Evolutionary conservation across 257 asterid species (phyloP), one percentile per base, ranked within the genome.

Genomic region (Jasminum sambac): DNA sequence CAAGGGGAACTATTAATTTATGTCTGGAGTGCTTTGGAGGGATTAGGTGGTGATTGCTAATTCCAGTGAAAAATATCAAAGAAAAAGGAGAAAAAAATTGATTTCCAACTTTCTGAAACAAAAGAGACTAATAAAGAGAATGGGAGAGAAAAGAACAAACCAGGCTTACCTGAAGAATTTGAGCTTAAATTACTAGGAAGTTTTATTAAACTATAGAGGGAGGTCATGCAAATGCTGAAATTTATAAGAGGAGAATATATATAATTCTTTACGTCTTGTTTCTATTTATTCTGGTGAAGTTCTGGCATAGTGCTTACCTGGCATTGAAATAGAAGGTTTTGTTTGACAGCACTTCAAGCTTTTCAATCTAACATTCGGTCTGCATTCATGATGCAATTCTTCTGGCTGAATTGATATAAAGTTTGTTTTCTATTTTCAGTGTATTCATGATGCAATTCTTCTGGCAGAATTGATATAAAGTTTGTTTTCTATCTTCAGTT

Each of bases 401-500:
- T 8, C 21, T 19, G 61, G 13, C 61, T 17, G 17, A 14, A 26
- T 52, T 52, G n/a, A n/a, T n/a, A n/a, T n/a, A n/a, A n/a, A n/a
- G n/a, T n/a, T n/a, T n/a, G n/a, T n/a, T n/a, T n/a, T n/a, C n/a
- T n/a, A n/a, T n/a, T n/a, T n/a, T n/a, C n/a, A n/a, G n/a, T n/a
- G n/a, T 30, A 30, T 30, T 30, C 36, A 30, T 55, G n/a, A 8
- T 11, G 23, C 60, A 6, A 7, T 50, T n/a, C 24, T 55, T 52
- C 36, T 44, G 38, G 36, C 4, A 30, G 36, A 30, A 30, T 30
- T 30, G 36, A 30, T 30, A 30, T 30, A 48, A 67, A 63, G 36
- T 77, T 74, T 19, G 52, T 62, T 64, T 61, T 75, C 42, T 43
- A 13, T 73, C 66, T 30, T 19, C n/a, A 17, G 62, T 69, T 41